Evolutionary conservation across 148 eudicot species (phyloP).

Genomic region (Beta vulgaris): DNA sequence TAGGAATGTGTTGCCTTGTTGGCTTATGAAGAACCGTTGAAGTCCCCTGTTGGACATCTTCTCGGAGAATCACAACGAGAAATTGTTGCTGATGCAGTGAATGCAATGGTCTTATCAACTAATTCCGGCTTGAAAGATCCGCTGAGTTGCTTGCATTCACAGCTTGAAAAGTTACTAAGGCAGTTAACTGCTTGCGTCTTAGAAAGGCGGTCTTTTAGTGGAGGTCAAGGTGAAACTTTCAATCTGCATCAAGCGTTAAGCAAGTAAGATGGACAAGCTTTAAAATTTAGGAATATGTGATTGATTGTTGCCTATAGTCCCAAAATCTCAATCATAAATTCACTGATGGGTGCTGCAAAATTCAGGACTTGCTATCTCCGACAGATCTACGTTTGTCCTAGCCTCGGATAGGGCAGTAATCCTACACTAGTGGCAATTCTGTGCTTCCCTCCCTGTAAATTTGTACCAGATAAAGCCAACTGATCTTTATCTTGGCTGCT

Average conservation of each 20-base stretch:
- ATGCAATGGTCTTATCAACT: constrained; percentile 70
- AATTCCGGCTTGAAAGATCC: constrained; percentile 53
- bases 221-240: constrained; percentile 90
- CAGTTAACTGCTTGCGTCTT: constrained; percentile 79
- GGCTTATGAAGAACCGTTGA: constrained; percentile 78
- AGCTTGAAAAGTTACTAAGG: constrained; percentile 72
- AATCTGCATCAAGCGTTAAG: constrained; percentile 53
- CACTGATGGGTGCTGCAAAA: neutral
- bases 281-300: constrained; percentile 7
- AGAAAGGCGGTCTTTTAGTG: constrained; percentile 72
- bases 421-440: neutral
- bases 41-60: constrained; percentile 76
- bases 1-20: constrained; percentile 88
- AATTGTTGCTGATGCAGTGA: constrained; percentile 82
- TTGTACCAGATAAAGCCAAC: constrained; percentile 19
- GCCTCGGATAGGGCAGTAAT: constrained; percentile 1
- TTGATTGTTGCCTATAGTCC: neutral
- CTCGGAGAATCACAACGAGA: constrained; percentile 74
- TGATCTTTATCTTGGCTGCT: neutral
- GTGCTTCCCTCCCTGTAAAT: constrained; percentile 26
- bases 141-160: constrained; percentile 57
- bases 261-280: constrained; percentile 36
- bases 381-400: neutral
- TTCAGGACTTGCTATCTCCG: constrained; percentile 2
- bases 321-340: neutral